A percentile compares a stretch with the other conserved stretches of the same genome.
These are phyloP conservation scores for Geranium rotundifolium DNA, from an alignment of 345 rosid genomes.

Conservation along the genomic window DNA sequence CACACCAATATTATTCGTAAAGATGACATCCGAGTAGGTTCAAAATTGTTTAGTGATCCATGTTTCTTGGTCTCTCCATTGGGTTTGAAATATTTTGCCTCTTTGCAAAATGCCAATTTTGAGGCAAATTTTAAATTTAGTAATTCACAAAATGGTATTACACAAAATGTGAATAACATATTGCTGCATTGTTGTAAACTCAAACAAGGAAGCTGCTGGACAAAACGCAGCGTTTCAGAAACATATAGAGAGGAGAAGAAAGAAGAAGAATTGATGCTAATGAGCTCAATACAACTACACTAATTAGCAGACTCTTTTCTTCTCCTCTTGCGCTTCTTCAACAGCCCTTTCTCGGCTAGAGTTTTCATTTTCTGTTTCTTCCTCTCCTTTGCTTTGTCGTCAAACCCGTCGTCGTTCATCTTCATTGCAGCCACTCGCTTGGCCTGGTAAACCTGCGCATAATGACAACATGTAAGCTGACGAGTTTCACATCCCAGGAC, in stretches of 20 bases:
- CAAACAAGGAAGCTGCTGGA: neutral
- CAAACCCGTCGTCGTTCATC: conserved; percentile 80
- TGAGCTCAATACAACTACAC: neutral
- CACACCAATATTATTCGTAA: no score
- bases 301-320: conserved; percentile 5
- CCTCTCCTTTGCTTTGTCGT: conserved; percentile 64
- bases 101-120: no score
- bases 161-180: no score
- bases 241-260: neutral
- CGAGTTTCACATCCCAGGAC: neutral
- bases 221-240: neutral
- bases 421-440: conserved; percentile 80
- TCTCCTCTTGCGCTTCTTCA: conserved; percentile 27
- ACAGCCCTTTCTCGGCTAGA: conserved; percentile 50
- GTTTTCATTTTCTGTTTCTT: conserved; percentile 55
- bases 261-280: no score
- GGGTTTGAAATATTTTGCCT: no score
- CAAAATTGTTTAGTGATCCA: no score
- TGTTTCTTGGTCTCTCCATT: no score
- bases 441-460: conserved; percentile 71
- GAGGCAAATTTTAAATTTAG: no score
- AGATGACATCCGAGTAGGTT: no score
- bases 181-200: neutral
- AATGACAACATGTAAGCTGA: neutral
- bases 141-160: no score